phyloP scores from a whole-genome alignment of 1,284 basidiomycete species.

The Rhizoctonia solani region DNA sequence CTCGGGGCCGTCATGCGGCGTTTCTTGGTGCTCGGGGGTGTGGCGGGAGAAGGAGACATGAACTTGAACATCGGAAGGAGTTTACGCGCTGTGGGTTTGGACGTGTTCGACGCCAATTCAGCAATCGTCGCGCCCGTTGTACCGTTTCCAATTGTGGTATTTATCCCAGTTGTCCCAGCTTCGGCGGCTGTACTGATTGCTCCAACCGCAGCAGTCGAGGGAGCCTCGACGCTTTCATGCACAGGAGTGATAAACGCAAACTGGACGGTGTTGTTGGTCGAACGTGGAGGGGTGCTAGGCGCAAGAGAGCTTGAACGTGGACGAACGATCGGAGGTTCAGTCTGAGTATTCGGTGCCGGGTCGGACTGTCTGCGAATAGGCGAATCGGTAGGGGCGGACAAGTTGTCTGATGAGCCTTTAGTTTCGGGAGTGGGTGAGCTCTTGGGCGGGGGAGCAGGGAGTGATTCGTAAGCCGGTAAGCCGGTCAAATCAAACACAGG shows the following conservation, averaged over 20 bases:
- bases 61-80: constrained; percentile 24
- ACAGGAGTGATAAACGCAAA: constrained; percentile 32
- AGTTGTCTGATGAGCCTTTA: not conserved
- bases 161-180: not conserved
- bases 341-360: not conserved
- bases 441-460: not conserved
- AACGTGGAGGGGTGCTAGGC: constrained; percentile 16
- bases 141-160: not conserved
- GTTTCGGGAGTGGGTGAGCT: not conserved
- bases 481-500: constrained; percentile 15
- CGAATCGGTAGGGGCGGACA: not conserved
- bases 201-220: not conserved
- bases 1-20: constrained; percentile 22
- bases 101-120: not conserved
- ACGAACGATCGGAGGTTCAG: not conserved
- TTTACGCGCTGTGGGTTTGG: not conserved
- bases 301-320: constrained; percentile 13
- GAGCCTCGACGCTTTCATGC: not conserved
- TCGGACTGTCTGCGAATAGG: constrained; percentile 15
- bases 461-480: constrained; percentile 2
- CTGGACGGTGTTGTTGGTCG: constrained; percentile 26
- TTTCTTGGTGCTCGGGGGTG: constrained; percentile 24
- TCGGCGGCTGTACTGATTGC: constrained; percentile 2
- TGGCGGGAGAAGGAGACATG: constrained; percentile 21
- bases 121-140: not conserved